Evolutionary conservation across 1,284 basidiomycete genomes (phyloP).

Genomic region (Trametes versicolor): DNA sequence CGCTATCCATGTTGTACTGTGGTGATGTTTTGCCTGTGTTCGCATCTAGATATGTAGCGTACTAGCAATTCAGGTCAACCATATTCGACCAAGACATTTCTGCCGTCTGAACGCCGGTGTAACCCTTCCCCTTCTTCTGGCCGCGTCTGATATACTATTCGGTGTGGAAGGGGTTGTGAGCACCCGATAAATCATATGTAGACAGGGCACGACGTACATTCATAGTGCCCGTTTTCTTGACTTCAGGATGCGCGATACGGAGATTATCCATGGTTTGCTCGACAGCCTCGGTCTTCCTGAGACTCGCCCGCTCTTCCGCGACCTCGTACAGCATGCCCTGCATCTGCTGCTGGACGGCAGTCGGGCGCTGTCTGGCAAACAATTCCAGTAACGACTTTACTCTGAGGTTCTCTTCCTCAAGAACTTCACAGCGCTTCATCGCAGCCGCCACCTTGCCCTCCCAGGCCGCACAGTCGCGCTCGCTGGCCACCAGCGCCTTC

Average conservation of each 20-base stretch:
- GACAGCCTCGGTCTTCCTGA: conserved; percentile 25
- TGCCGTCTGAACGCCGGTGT: not conserved
- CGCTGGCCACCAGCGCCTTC: conserved; percentile 19
- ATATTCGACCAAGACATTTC: not conserved
- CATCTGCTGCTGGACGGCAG: conserved; percentile 21
- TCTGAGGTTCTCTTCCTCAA: conserved; percentile 30
- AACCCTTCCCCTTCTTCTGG: not conserved
- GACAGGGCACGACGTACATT: not conserved
- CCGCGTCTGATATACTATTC: not conserved
- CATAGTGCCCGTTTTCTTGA: not conserved
- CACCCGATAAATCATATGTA: not conserved
- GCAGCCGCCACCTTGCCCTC: conserved; percentile 24
- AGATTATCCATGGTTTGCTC: conserved; percentile 12
- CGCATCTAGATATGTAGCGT: not conserved
- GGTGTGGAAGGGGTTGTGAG: not conserved
- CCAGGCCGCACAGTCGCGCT: conserved; percentile 25
- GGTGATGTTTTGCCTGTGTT: not conserved
- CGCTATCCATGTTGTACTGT: not conserved
- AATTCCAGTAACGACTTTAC: conserved; percentile 29
- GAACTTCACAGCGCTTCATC: conserved; percentile 25
- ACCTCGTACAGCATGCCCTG: conserved; percentile 26
- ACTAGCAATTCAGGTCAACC: not conserved
- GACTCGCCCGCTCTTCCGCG: conserved; percentile 28
- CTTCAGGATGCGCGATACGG: not conserved
- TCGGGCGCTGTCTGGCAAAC: conserved; percentile 21